These are phyloP conservation scores for Russula virescens DNA, from an alignment of 768 basidiomycete genomes.

Conservation along the genomic window DNA sequence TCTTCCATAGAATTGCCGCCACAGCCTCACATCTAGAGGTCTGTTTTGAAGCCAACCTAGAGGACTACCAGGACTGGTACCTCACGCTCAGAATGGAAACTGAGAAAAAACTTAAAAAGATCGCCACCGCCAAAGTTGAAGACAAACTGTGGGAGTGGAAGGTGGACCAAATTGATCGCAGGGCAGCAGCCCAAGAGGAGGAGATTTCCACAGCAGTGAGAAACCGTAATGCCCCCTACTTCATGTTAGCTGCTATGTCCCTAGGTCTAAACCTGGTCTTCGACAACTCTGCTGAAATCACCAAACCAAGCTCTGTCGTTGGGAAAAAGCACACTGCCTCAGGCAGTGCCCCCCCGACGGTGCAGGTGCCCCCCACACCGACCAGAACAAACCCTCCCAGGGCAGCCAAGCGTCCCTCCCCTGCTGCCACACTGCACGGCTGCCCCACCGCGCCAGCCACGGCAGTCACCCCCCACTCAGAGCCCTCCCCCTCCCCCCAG, in stretches of 20 bases:
- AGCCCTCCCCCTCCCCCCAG: too few species aligned
- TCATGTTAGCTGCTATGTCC: background rate
- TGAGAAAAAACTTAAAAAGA: too few species aligned
- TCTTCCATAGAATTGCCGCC: background rate
- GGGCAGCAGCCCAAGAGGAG: background rate
- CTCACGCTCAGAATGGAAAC: too few species aligned
- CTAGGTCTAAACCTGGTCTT: too few species aligned
- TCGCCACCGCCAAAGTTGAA: background rate
- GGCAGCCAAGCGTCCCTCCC: background rate
- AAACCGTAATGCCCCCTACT: background rate
- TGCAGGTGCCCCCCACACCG: background rate
- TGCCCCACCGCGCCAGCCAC: too few species aligned
- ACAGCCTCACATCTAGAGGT: too few species aligned
- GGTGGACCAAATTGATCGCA: background rate
- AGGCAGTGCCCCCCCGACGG: background rate
- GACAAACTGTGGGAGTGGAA: background rate
- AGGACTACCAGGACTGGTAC: too few species aligned
- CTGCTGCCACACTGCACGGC: background rate
- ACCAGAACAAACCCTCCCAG: background rate
- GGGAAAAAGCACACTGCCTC: background rate
- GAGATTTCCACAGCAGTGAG: background rate
- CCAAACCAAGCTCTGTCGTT: background rate
- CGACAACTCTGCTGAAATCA: too few species aligned
- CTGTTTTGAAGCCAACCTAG: too few species aligned
- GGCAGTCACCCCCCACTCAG: too few species aligned